phyloP scores from a whole-genome alignment of 2,329 filamentous ascomycete genomes.

The Coniochaeta hoffmannii region DNA sequence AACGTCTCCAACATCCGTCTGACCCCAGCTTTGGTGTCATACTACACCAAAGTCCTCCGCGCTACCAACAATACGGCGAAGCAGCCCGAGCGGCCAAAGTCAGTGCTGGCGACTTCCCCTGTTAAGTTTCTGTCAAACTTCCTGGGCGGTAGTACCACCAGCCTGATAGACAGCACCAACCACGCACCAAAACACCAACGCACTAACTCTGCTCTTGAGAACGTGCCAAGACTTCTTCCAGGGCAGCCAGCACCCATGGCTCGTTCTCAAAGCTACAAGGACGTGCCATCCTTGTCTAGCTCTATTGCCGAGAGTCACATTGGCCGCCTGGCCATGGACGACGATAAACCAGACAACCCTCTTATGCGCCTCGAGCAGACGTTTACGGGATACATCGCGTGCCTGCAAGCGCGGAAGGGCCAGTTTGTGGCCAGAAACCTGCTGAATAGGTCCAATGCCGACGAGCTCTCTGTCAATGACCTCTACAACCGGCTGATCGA shows the following conservation, averaged over 20 bases:
- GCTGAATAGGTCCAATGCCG: constrained; percentile 60
- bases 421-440: constrained; percentile 75
- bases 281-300: constrained; percentile 42
- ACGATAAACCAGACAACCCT: constrained; percentile 53
- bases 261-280: constrained; percentile 38
- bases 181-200: constrained; percentile 30
- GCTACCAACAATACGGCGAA: constrained; percentile 58
- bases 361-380: constrained; percentile 74
- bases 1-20: constrained; percentile 57
- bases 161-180: constrained; percentile 23
- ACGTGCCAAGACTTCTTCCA: constrained; percentile 29
- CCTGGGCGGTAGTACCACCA: constrained; percentile 51
- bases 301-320: constrained; percentile 43
- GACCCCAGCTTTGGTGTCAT: constrained; percentile 63
- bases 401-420: constrained; percentile 76
- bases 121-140: constrained; percentile 86
- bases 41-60: constrained; percentile 70
- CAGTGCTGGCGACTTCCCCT: constrained; percentile 73
- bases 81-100: constrained; percentile 52
- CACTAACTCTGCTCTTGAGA: constrained; percentile 22
- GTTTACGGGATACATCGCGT: constrained; percentile 74
- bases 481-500: constrained; percentile 85
- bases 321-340: constrained; percentile 36
- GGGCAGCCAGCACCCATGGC: constrained; percentile 21
- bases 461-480: constrained; percentile 79